These are phyloP conservation scores for Nigrograna mackinnonii DNA, from an alignment of 2,329 filamentous ascomycete species.

Conservation along the genomic window DNA sequence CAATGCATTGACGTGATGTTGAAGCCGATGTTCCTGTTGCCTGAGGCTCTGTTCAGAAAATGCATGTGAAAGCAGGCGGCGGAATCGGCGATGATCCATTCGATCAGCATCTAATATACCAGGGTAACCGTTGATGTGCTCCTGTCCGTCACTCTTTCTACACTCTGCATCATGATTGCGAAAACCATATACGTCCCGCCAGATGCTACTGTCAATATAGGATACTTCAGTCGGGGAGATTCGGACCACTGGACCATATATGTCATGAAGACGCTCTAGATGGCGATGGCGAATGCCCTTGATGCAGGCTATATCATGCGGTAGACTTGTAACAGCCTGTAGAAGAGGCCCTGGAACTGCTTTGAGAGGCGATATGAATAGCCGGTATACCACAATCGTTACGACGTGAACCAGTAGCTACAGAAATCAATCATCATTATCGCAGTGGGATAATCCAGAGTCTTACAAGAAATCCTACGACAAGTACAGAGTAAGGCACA, in stretches of 20 bases:
- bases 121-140: background rate
- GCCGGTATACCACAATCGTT: background rate
- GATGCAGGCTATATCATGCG: constrained; percentile 1
- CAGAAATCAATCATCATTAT: background rate
- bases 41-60: constrained; percentile 46
- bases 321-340: background rate
- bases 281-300: background rate
- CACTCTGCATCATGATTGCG: background rate
- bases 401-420: background rate
- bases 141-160: background rate
- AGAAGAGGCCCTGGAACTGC: background rate
- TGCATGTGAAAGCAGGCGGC: constrained; percentile 38
- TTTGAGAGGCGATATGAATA: background rate
- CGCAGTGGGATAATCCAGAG: too few species aligned
- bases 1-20: constrained; percentile 1
- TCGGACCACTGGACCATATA: constrained; percentile 39
- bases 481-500: too few species aligned
- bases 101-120: constrained; percentile 1
- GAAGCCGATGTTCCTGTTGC: constrained; percentile 40
- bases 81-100: constrained; percentile 8
- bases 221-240: constrained; percentile 38
- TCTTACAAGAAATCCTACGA: too few species aligned
- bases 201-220: constrained; percentile 29
- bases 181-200: constrained; percentile 30
- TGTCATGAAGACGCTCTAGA: constrained; percentile 28